Conservation (phyloP, 2,329 filamentous ascomycete genomes). For the Neodidymelliopsis sp. region DNA sequence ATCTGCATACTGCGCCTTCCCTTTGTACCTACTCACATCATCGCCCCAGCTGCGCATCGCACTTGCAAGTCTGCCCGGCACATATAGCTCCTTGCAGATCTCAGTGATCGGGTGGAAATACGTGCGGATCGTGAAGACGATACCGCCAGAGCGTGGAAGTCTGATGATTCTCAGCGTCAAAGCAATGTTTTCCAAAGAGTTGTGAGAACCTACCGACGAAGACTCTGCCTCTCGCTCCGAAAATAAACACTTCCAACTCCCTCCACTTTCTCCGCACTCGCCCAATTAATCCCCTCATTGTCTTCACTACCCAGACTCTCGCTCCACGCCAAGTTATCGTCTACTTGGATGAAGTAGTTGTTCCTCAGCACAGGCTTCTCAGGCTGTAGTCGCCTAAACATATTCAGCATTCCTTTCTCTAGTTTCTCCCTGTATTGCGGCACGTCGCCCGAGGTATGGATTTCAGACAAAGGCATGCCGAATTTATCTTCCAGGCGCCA, state of each 20-base stretch:
- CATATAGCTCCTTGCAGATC: constrained; percentile 74
- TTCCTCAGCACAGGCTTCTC: constrained; percentile 73
- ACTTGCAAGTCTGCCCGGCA: constrained; percentile 79
- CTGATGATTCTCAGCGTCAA: too few relatives aligned
- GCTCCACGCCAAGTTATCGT: constrained; percentile 79
- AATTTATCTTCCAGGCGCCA: constrained; percentile 84
- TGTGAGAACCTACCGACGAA: constrained; percentile 60
- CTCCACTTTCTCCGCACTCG: constrained; percentile 71
- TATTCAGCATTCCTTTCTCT: constrained; percentile 80
- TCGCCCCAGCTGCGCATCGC: constrained; percentile 83
- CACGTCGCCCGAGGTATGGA: constrained; percentile 80
- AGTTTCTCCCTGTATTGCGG: constrained; percentile 75
- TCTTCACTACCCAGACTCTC: constrained; percentile 79
- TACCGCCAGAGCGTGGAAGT: constrained; percentile 55
- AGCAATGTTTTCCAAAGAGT: too few relatives aligned
- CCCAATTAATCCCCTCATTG: constrained; percentile 57
- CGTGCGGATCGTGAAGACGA: constrained; percentile 79
- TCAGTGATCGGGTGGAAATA: constrained; percentile 78
- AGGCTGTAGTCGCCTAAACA: constrained; percentile 75
- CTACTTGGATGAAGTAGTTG: constrained; percentile 90
- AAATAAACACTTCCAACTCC: constrained; percentile 78
- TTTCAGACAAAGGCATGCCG: constrained; percentile 78
- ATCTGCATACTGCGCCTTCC: constrained; percentile 74
- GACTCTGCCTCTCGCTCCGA: constrained; percentile 75
- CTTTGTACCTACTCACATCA: constrained; percentile 80